phyloP scores from a whole-genome alignment of 495 filamentous ascomycete genomes.

The Penicillium coprophilum region DNA sequence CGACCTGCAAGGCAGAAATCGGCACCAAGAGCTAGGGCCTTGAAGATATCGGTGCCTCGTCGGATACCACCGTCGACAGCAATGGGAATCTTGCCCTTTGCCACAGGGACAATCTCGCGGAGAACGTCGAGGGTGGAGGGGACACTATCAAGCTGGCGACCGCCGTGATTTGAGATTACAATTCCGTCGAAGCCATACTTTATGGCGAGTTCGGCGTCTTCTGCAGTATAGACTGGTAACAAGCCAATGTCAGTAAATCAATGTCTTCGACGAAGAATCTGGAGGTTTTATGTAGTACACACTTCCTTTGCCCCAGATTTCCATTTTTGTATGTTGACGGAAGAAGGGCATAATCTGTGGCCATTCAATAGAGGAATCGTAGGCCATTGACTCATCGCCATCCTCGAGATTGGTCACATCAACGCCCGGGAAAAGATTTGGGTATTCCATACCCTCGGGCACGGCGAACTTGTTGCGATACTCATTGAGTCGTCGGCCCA shows the following conservation, averaged over 20 bases:
- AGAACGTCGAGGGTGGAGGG: conserved; percentile 59
- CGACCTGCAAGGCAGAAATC: conserved; percentile 14
- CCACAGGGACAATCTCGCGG: conserved; percentile 56
- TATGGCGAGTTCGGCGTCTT: conserved; percentile 39
- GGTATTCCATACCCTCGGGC: conserved; percentile 25
- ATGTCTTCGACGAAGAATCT: no score
- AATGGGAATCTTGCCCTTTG: conserved; percentile 13
- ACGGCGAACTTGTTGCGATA: conserved; percentile 42
- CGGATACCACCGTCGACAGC: conserved; percentile 19
- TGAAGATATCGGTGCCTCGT: conserved; percentile 20
- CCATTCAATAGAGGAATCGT: background rate
- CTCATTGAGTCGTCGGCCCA: conserved; percentile 56
- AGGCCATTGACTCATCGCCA: conserved; percentile 6
- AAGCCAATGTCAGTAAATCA: no score
- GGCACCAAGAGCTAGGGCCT: conserved; percentile 16
- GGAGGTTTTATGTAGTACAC: no score
- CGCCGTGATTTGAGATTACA: conserved; percentile 66
- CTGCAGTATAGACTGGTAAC: background rate
- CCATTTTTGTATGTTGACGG: conserved; percentile 78
- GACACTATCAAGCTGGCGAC: conserved; percentile 53
- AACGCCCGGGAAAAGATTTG: conserved; percentile 9
- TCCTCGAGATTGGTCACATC: conserved; percentile 12
- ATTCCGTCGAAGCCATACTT: conserved; percentile 59
- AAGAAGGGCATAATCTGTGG: conserved; percentile 63
- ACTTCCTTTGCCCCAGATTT: conserved; percentile 83